Evolutionary conservation across 2,329 filamentous ascomycete genomes (phyloP), one percentile per base, ranked within the genome.

Genomic region (Ophiosphaerella korrae): DNA sequence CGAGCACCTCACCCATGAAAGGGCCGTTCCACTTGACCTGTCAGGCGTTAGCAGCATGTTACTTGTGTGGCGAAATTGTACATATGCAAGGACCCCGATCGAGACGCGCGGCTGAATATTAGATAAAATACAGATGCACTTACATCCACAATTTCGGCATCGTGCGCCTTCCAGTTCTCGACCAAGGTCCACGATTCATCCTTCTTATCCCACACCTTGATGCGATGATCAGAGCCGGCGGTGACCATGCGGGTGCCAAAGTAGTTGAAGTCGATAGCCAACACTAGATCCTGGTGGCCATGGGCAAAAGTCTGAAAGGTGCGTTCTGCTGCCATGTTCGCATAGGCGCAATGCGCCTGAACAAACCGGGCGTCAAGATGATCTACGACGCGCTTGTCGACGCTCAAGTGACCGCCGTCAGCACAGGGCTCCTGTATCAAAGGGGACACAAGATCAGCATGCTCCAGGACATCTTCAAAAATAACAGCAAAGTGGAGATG

Each of bases 21-120:
- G 92, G 89, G 1, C 92, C 90, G 50, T 96, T 89, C 92, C 93
- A 97, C 80, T 94, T 90, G 47, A 96, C 86, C 90, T 93, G 67
- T 42, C 14, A 39, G 7, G 9, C 34, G 46, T 72, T 54, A 72
- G 66, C 55, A 50, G 31, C 26, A 36, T 18, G 51, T 50, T 52
- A 51, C 48, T 50, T 46, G 40, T 44, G 52, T 53, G 55, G 53
- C 55, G 55, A 59, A 53, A 49, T 32, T 33, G 43, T 40, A 29
- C 26, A 6, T 29, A 60, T 65, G 53, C 53, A 61, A 52, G 56
- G 51, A 42, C 49, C 55, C 48, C 48, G 55, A 50, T 56, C 42
- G 50, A 55, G 49, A 41, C 41, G 35, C 48, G 54, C 52, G 56
- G 54, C 55, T 57, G 53, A 48, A 38, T 43, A 52, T 47, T 57